These are phyloP conservation scores for Termitomyces sp. DNA, from an alignment of 768 basidiomycete genomes.

Conservation along the genomic window DNA sequence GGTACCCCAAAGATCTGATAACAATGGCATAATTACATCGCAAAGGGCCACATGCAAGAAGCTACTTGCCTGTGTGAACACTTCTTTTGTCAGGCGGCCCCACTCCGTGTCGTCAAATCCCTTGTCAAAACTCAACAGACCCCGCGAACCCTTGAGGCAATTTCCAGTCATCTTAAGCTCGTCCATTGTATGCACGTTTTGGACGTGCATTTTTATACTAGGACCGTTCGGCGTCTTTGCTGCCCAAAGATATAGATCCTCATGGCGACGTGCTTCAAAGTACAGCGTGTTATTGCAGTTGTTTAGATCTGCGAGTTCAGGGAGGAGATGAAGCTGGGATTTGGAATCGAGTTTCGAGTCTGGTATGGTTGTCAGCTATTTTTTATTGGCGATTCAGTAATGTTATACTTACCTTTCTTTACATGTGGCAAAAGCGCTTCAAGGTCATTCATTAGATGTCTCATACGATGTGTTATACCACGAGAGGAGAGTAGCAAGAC, in stretches of 20 bases:
- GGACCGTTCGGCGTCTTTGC: conserved; percentile 97
- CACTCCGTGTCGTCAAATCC: conserved; percentile 87
- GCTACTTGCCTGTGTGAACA: conserved; percentile 82
- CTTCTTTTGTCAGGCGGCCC: conserved; percentile 84
- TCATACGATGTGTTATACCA: conserved; percentile 93
- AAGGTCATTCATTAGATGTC: conserved; percentile 95
- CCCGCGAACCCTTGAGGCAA: conserved; percentile 93
- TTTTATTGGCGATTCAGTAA: background rate
- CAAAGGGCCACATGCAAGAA: conserved; percentile 1
- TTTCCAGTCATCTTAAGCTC: conserved; percentile 99
- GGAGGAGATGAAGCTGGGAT: conserved; percentile 86
- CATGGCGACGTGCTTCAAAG: conserved; percentile 94
- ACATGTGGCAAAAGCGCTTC: conserved; percentile 88
- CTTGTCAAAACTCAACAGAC: conserved; percentile 88
- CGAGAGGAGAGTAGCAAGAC: conserved; percentile 90
- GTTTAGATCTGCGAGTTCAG: conserved; percentile 94
- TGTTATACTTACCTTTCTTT: conserved; percentile 76
- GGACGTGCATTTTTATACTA: conserved; percentile 95
- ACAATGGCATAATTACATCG: conserved; percentile 12
- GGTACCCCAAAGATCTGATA: conserved; percentile 92
- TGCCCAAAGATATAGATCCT: conserved; percentile 96
- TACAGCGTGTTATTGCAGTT: conserved; percentile 98
- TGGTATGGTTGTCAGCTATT: conserved; percentile 27
- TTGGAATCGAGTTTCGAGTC: conserved; percentile 98
- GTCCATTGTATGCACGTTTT: conserved; percentile 99